Evolutionary conservation across 169 alveolate genomes (phyloP), one percentile per base, ranked within the genome.

Genomic region (Plasmodium cynomolgi): DNA sequence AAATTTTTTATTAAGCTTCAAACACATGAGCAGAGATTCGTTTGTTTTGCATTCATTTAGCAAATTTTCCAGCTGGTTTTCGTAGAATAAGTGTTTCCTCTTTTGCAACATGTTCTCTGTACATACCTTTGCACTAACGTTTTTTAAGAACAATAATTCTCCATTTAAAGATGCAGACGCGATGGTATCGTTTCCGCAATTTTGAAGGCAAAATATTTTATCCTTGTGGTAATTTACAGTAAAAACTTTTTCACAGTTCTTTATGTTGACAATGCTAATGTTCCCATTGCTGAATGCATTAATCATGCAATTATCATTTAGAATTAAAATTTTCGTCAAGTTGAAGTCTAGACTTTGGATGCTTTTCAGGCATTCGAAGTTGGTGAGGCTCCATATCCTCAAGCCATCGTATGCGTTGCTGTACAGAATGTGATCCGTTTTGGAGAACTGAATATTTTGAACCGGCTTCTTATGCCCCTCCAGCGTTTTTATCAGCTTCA

Each of bases 401-500:
- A 91, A 15, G 29, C 95, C 44, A 15, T 91, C 95, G 33, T 91
- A 91, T 71, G 95, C 47, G 58, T 74, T 91, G 33, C 95, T 91
- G 31, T 81, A 91, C 26, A 91, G 33, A 26, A 82, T 23, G 56
- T 73, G 72, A 17, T 73, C 81, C 33, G 68, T 71, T 34, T 47
- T 82, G 11, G 95, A 91, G 75, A 91, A 91, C n/a, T 44, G 74
- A 68, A 91, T 34, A 73, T 58, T 91, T 41, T 91, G 95, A 50
- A 91, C 95, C 3, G 95, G 56, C 34, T 91, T 91, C 20, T 81
- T 91, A 81, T 91, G 95, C n/a, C 95, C 95, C 34, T 91, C 95
- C 29, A 91, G 84, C 44, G 50, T 81, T 20, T 31, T 47, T 47
- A 91, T 62, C 17, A 91, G 68, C 44, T 91, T 91, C 41, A 91